A percentile compares a stretch with the other conserved stretches of the same genome.
phyloP scores from a whole-genome alignment of 176 grass and related monocot species.

The Cymbopogon citratus region DNA sequence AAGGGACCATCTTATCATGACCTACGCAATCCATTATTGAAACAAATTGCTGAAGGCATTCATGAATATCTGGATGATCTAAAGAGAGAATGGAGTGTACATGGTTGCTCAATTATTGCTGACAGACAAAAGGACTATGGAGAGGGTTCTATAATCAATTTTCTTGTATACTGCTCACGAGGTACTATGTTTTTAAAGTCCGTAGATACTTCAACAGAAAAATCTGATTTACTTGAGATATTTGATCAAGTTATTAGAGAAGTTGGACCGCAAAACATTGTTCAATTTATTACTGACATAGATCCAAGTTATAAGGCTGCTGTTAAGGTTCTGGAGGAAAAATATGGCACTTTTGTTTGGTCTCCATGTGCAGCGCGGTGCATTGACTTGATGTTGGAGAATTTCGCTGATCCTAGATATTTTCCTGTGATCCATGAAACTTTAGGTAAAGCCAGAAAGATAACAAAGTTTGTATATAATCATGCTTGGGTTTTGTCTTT shows the following conservation, averaged over 20 bases:
- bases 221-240: slow-evolving; percentile 36
- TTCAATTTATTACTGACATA: slow-evolving; percentile 46
- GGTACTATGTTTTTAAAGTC: slow-evolving; percentile 58
- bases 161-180: slow-evolving; percentile 37
- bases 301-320: slow-evolving; percentile 35
- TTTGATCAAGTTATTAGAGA: slow-evolving; percentile 60
- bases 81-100: slow-evolving; percentile 41
- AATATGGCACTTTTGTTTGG: slow-evolving; percentile 47
- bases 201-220: slow-evolving; percentile 40
- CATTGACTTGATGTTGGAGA: slow-evolving; percentile 66
- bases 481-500: slow-evolving; percentile 54
- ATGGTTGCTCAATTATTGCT: slow-evolving; percentile 56
- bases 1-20: slow-evolving; percentile 55
- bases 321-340: slow-evolving; percentile 38
- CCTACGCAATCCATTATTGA: slow-evolving; percentile 41
- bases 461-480: slow-evolving; percentile 61
- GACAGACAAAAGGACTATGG: slow-evolving; percentile 33
- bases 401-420: slow-evolving; percentile 47
- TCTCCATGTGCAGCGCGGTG: slow-evolving; percentile 48
- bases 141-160: slow-evolving; percentile 44
- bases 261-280: slow-evolving; percentile 39
- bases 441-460: slow-evolving; percentile 45
- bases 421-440: slow-evolving; percentile 50
- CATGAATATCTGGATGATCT: slow-evolving; percentile 41
- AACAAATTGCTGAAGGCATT: slow-evolving; percentile 35